phyloP scores from a whole-genome alignment of 192 early-diverging fungal genomes.

The Helicostylum pulchrum region DNA sequence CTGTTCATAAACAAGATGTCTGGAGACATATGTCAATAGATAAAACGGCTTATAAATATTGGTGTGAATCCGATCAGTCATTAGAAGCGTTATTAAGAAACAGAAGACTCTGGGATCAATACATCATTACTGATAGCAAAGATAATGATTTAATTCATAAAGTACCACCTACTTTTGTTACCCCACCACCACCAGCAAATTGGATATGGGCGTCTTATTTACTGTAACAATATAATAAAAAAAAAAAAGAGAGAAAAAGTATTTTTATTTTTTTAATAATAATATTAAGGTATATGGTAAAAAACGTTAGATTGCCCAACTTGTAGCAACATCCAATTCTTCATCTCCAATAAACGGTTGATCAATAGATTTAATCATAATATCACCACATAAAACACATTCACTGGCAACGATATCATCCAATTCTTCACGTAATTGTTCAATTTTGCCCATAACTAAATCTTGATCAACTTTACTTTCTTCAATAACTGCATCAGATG shows the following conservation, averaged over 20 bases:
- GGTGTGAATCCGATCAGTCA: background rate
- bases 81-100: background rate
- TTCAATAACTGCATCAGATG: slow-evolving; percentile 15
- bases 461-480: slow-evolving; percentile 29
- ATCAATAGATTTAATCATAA: slow-evolving; percentile 89
- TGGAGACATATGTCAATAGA: background rate
- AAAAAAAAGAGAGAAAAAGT: too few species aligned
- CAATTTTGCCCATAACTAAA: slow-evolving; percentile 41
- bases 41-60: background rate
- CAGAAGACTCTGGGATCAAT: background rate
- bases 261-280: too few species aligned
- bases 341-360: slow-evolving; percentile 71
- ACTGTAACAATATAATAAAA: background rate
- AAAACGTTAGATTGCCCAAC: slow-evolving; percentile 60
- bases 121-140: background rate
- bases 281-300: background rate
- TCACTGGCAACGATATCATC: slow-evolving; percentile 79
- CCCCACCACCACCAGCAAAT: background rate
- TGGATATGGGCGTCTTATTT: background rate
- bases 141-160: background rate
- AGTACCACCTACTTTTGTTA: background rate
- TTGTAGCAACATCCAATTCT: slow-evolving; percentile 45
- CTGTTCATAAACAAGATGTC: background rate
- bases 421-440: slow-evolving; percentile 61
- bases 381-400: slow-evolving; percentile 93